These are phyloP conservation scores for Phytopythium oedochilum DNA, from an alignment of 352 stramenopile species.

Conservation along the genomic window DNA sequence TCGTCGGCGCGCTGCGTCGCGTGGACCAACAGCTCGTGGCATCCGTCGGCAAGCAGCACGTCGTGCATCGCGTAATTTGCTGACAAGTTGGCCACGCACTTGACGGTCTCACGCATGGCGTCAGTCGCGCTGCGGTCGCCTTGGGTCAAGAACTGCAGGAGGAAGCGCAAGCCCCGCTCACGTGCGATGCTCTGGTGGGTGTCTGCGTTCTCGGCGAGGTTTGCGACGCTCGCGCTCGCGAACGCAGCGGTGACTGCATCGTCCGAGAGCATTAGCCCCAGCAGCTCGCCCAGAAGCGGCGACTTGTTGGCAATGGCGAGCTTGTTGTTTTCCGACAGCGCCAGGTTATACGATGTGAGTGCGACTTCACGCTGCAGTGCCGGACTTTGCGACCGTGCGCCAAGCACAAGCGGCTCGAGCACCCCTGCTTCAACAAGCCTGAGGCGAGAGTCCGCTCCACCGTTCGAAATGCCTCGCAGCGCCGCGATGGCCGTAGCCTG, in stretches of 20 bases:
- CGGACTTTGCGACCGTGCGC: constrained; percentile 58
- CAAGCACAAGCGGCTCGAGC: constrained; percentile 86
- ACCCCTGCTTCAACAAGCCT: constrained; percentile 89
- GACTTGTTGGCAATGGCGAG: constrained; percentile 82
- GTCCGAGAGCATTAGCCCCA: constrained; percentile 78
- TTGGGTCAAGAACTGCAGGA: constrained; percentile 57
- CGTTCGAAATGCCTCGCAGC: constrained; percentile 86
- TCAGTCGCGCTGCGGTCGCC: constrained; percentile 7
- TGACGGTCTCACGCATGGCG: constrained; percentile 62
- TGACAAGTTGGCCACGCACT: constrained; percentile 71
- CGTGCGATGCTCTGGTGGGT: constrained; percentile 83
- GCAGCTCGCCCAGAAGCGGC: constrained; percentile 70
- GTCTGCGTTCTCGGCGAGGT: constrained; percentile 90
- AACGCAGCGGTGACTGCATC: constrained; percentile 73
- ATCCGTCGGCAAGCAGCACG: constrained; percentile 67
- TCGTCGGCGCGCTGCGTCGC: constrained; percentile 54
- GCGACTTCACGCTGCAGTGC: constrained; percentile 86
- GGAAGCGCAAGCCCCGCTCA: constrained; percentile 71
- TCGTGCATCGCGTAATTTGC: constrained; percentile 88
- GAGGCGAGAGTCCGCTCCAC: constrained; percentile 68
- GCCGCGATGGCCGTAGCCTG: constrained; percentile 90
- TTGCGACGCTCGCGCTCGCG: constrained; percentile 84
- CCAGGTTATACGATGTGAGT: constrained; percentile 90
- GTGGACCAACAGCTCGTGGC: constrained; percentile 77
- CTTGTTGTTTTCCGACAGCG: constrained; percentile 95